These are phyloP conservation scores for Termitomyces sp. DNA, from an alignment of 768 basidiomycete genomes.

Conservation along the genomic window DNA sequence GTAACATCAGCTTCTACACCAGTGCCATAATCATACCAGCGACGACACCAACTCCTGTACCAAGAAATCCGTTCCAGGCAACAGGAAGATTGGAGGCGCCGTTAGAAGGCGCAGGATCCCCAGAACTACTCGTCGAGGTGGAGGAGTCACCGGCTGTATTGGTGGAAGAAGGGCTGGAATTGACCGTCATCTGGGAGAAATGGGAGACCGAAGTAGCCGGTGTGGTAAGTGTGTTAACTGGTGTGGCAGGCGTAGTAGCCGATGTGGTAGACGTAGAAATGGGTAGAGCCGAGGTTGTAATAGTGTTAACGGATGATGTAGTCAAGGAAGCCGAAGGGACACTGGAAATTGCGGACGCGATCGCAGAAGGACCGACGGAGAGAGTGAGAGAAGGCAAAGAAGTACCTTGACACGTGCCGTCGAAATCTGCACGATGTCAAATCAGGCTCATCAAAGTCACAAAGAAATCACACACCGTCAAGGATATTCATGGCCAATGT, in stretches of 20 bases:
- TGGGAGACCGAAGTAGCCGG: background rate
- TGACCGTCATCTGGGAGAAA: too few species aligned
- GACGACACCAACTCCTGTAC: background rate
- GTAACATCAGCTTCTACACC: background rate
- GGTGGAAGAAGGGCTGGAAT: background rate
- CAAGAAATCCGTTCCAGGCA: background rate
- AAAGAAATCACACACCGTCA: slow-evolving; percentile 15
- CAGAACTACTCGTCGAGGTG: background rate
- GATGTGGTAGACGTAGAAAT: background rate
- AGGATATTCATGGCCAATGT: slow-evolving; percentile 20
- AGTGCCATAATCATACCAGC: background rate
- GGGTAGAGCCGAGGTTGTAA: background rate
- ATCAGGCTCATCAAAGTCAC: background rate
- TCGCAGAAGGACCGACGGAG: background rate
- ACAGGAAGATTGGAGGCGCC: background rate
- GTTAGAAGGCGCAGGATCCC: background rate
- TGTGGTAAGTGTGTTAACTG: too few species aligned
- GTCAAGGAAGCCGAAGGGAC: background rate
- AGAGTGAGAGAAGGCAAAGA: background rate
- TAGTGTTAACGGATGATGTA: too few species aligned
- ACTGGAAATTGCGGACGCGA: background rate
- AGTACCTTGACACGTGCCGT: background rate
- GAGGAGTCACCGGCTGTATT: background rate
- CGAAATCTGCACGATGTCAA: slow-evolving; percentile 2
- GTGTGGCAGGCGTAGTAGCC: too few species aligned